Percentiles rank a stretch among this genome's conserved stretches.
Conservation (phyloP, 495 filamentous ascomycete genomes). For the Pyronema domesticum region DNA sequence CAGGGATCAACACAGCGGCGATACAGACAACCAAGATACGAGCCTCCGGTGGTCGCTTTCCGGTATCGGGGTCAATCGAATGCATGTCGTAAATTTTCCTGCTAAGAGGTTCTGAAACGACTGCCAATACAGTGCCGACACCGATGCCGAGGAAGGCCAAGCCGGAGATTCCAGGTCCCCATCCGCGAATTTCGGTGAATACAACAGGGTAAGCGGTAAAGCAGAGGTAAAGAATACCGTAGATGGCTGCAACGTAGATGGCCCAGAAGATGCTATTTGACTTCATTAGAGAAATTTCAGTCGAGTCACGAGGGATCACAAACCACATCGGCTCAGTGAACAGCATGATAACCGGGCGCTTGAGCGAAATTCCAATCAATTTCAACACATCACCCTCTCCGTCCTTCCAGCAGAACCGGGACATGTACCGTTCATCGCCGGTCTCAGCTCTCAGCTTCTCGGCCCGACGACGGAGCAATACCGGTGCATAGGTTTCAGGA, state of each 20-base stretch:
- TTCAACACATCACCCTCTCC: conserved; percentile 28
- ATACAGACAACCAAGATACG: conserved; percentile 55
- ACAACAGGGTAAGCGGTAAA: conserved; percentile 77
- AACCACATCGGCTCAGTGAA: conserved; percentile 72
- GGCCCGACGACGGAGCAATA: conserved; percentile 51
- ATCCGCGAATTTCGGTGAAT: conserved; percentile 52
- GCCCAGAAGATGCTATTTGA: conserved; percentile 54
- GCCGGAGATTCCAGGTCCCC: conserved; percentile 54
- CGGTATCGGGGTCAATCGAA: conserved; percentile 48
- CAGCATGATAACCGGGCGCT: conserved; percentile 58
- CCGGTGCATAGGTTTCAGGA: conserved; percentile 64
- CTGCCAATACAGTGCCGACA: conserved; percentile 49
- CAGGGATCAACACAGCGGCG: conserved; percentile 46
- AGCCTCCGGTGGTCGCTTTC: conserved; percentile 50
- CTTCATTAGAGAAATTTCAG: not conserved
- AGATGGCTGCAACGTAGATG: conserved; percentile 45
- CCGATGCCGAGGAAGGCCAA: conserved; percentile 70
- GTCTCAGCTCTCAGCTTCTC: conserved; percentile 52
- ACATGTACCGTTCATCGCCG: conserved; percentile 39
- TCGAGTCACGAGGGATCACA: conserved; percentile 3
- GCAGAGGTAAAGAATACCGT: conserved; percentile 66
- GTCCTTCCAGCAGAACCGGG: conserved; percentile 18
- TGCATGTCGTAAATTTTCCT: conserved; percentile 56
- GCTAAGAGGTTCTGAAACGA: conserved; percentile 49
- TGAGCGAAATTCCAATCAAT: conserved; percentile 51